Evolutionary conservation across 2,329 filamentous ascomycete genomes (phyloP).

Genomic region (Aquanectria penicillioides): DNA sequence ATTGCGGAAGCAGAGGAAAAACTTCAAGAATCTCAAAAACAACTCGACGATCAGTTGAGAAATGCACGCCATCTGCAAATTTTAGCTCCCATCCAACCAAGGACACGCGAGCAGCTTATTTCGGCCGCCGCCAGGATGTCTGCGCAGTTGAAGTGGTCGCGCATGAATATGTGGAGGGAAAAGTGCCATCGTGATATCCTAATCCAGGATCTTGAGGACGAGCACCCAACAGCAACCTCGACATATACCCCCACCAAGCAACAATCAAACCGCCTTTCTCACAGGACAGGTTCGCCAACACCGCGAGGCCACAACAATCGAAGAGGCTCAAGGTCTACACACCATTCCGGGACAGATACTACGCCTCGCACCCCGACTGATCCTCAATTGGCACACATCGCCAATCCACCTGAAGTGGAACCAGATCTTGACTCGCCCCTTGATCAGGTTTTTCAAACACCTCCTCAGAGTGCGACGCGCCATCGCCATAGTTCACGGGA

Average conservation of each 20-base stretch:
- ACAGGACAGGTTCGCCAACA: constrained; percentile 40
- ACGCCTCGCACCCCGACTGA: constrained; percentile 43
- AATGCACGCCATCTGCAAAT: constrained; percentile 92
- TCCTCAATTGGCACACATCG: constrained; percentile 26
- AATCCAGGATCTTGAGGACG: constrained; percentile 85
- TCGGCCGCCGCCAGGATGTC: constrained; percentile 84
- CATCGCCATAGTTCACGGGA: constrained; percentile 40
- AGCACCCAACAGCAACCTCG: constrained; percentile 49
- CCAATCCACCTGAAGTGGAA: constrained; percentile 28
- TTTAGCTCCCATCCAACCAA: constrained; percentile 88
- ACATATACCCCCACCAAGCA: constrained; percentile 40
- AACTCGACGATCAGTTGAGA: constrained; percentile 83
- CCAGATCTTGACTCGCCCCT: constrained; percentile 40
- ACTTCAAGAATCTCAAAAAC: constrained; percentile 75
- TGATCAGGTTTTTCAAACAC: constrained; percentile 44
- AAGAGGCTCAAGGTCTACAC: constrained; percentile 42
- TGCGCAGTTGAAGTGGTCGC: constrained; percentile 91
- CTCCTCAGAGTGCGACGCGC: constrained; percentile 43
- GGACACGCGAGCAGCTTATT: constrained; percentile 87
- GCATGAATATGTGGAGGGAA: constrained; percentile 91
- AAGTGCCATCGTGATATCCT: constrained; percentile 93
- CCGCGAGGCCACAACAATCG: constrained; percentile 35
- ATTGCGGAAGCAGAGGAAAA: constrained; percentile 86
- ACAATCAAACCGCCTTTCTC: constrained; percentile 36
- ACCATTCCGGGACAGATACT: constrained; percentile 37